phyloP scores from a whole-genome alignment of 1,284 basidiomycete genomes.

The Ustilago curta region DNA sequence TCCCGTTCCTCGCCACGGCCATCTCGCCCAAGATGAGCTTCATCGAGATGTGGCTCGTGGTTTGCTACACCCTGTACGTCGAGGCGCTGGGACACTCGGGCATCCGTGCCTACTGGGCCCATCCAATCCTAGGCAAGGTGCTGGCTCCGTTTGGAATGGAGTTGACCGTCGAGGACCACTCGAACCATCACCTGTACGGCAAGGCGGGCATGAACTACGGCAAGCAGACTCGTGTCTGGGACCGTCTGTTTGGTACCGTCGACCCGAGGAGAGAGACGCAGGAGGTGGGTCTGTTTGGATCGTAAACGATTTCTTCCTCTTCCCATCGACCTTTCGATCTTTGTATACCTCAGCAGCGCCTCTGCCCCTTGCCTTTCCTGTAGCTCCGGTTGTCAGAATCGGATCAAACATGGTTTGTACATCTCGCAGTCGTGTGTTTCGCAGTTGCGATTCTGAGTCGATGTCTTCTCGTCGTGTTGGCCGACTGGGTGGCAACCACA shows the following conservation, averaged over 20 bases:
- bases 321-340: neutral
- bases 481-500: no score
- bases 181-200: conserved; percentile 68
- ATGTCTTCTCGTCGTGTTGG: no score
- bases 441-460: no score
- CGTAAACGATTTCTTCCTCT: conserved; percentile 2
- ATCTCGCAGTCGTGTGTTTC: no score
- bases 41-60: conserved; percentile 55
- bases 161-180: conserved; percentile 67
- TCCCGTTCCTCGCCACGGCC: conserved; percentile 55
- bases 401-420: no score
- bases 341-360: conserved; percentile 10
- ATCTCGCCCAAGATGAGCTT: conserved; percentile 61
- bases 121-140: conserved; percentile 36
- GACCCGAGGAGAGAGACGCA: conserved; percentile 60
- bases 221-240: conserved; percentile 68
- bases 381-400: neutral
- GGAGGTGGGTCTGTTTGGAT: conserved; percentile 42
- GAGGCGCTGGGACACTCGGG: conserved; percentile 63
- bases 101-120: conserved; percentile 56
- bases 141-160: conserved; percentile 61
- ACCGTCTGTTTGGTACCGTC: conserved; percentile 65
- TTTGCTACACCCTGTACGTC: conserved; percentile 59
- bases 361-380: neutral
- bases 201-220: conserved; percentile 64